Conservation (phyloP, 768 basidiomycete species). For the Amanita exitialis region DNA sequence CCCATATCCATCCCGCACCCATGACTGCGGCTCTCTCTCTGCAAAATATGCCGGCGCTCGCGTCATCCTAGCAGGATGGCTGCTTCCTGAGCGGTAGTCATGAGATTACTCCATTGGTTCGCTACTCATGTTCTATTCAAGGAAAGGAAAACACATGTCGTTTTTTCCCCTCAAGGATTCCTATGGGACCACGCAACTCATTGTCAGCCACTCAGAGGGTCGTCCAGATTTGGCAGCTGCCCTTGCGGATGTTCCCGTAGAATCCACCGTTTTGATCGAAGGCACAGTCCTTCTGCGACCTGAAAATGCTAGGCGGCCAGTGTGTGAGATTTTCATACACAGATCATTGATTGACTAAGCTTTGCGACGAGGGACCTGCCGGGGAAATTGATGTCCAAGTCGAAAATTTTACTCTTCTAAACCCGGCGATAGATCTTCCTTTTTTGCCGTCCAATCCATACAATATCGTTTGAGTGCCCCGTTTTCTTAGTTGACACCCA, state of each 20-base stretch:
- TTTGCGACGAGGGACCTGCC: slow-evolving; percentile 36
- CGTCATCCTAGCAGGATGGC: slow-evolving; percentile 75
- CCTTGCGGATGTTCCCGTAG: slow-evolving; percentile 58
- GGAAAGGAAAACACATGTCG: slow-evolving; percentile 62
- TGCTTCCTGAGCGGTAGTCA: slow-evolving; percentile 72
- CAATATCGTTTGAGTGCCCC: slow-evolving; percentile 50
- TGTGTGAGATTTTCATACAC: slow-evolving; percentile 25
- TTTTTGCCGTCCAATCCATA: slow-evolving; percentile 75
- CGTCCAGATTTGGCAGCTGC: slow-evolving; percentile 20
- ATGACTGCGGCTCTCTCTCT: slow-evolving; percentile 52
- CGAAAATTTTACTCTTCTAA: slow-evolving; percentile 60
- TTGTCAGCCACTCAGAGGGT: slow-evolving; percentile 39
- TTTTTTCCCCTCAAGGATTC: slow-evolving; percentile 85
- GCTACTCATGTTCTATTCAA: slow-evolving; percentile 28
- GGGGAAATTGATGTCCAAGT: slow-evolving; percentile 81
- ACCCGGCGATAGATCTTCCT: slow-evolving; percentile 72
- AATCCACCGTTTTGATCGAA: slow-evolving; percentile 69
- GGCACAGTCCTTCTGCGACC: slow-evolving; percentile 66
- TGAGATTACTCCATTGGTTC: slow-evolving; percentile 10
- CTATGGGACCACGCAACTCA: slow-evolving; percentile 69
- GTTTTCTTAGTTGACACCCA: slow-evolving; percentile 5
- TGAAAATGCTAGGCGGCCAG: slow-evolving; percentile 46
- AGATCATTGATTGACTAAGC: slow-evolving; percentile 8
- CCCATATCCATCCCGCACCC: slow-evolving; percentile 52
- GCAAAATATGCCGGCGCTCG: slow-evolving; percentile 36